Evolutionary conservation across 495 filamentous ascomycete genomes (phyloP), one percentile per base, ranked within the genome.

Genomic region (Neohortaea acidophila): DNA sequence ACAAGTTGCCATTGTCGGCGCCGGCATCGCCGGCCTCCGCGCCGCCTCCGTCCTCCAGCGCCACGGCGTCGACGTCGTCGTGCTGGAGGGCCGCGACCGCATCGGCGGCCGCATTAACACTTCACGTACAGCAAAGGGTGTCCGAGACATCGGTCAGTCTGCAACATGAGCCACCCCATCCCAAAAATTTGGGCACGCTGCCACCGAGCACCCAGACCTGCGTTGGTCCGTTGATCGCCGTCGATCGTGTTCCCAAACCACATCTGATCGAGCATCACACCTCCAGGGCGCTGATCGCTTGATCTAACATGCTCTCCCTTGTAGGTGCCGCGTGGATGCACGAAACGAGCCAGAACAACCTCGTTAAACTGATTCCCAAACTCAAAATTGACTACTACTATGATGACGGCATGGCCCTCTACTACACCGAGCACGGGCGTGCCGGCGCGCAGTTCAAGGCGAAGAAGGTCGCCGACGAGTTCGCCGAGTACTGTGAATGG

Each of bases 21-120:
- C 42, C 9, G 49, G 49, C 35, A 50, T 51, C 9, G 46, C 49
- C 29, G 48, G 49, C 18, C 35, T 51, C 3, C 49, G 49, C 26
- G 34, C 49, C 29, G 48, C 42, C n/a, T 23, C 38, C n/a, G 21
- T 41, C 19, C 31, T 51, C 25, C 49, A 43, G 26, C 34, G 33
- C 15, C 18, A 51, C 19, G 40, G 40, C 3, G 27, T 38, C 21
- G 26, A 45, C 22, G 48, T 52, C 10, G 32, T 37, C 14, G 27
- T 52, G 13, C 39, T 51, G 28, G 49, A 52, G 25, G 32, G 36
- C 8, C 15, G 26, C 17, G 48, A 48, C 34, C 22, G 42, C 13
- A 22, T 42, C 2, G 49, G 49, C 12, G 49, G 49, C 7, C 30
- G 49, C 24, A 51, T 52, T 13, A 28, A 52, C 17, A 52, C 49